Percentiles rank a stretch among this genome's conserved stretches.
phyloP scores from a whole-genome alignment of 2,329 filamentous ascomycete genomes.

The Allantophomopsis cytisporea region DNA sequence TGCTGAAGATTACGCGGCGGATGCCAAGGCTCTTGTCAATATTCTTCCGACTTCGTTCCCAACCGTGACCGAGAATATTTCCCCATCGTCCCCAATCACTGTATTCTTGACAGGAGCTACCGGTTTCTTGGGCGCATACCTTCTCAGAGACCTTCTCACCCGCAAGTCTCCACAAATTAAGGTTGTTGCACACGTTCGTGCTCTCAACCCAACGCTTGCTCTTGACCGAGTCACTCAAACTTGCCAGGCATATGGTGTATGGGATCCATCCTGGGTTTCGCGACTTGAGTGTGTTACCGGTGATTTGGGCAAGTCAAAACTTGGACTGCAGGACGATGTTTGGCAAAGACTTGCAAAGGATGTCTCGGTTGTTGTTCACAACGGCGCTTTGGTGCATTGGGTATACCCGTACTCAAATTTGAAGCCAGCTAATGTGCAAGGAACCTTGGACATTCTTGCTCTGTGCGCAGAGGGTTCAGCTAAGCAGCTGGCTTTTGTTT shows the following conservation, averaged over 20 bases:
- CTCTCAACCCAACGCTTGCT: conserved; percentile 41
- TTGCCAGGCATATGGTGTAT: conserved; percentile 66
- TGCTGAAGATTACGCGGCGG: conserved; percentile 30
- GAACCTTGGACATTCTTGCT: conserved; percentile 61
- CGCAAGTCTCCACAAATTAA: conserved; percentile 38
- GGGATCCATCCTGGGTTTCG: conserved; percentile 53
- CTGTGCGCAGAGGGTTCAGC: conserved; percentile 67
- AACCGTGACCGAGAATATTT: conserved; percentile 14
- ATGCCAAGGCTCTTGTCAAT: conserved; percentile 28
- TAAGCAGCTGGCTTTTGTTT: conserved; percentile 72
- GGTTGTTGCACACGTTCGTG: conserved; percentile 64
- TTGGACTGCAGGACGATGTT: conserved; percentile 52
- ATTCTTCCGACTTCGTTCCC: conserved; percentile 24
- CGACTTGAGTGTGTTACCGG: conserved; percentile 59
- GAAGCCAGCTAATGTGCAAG: conserved; percentile 63
- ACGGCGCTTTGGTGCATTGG: conserved; percentile 75
- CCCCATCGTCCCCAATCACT: conserved; percentile 27
- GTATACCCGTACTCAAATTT: conserved; percentile 64
- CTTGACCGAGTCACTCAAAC: conserved; percentile 52
- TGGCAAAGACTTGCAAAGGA: conserved; percentile 54
- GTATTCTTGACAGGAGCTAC: conserved; percentile 82
- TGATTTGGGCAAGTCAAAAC: conserved; percentile 56
- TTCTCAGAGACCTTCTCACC: conserved; percentile 62
- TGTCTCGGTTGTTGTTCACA: conserved; percentile 68
- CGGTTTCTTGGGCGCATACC: conserved; percentile 75